phyloP scores from a whole-genome alignment of 805 yeast species.

The Metschnikowia bowlesiae region DNA sequence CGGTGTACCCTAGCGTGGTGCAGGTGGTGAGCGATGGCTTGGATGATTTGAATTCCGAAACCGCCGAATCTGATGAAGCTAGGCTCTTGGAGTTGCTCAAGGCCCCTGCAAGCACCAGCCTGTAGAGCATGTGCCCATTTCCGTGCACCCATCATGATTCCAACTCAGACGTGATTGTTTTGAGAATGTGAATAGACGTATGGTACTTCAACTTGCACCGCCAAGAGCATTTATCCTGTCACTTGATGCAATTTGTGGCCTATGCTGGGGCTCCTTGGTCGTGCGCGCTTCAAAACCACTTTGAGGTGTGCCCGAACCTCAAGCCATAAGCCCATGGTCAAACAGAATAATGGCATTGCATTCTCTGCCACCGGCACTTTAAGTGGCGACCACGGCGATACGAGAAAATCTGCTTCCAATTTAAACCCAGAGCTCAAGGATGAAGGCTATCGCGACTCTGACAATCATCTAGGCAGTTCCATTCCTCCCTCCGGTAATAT shows the following conservation, averaged over 20 bases:
- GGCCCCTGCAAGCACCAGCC: not conserved
- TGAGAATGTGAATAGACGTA: no score
- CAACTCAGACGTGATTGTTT: not conserved
- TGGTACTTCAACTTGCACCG: no score
- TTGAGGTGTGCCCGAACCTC: not conserved
- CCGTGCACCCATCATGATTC: not conserved
- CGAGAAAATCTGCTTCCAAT: conserved; percentile 4
- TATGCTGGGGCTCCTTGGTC: not conserved
- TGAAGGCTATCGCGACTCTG: conserved; percentile 4
- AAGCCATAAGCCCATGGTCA: not conserved
- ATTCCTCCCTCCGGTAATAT: not conserved
- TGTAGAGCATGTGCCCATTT: no score
- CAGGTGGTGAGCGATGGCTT: conserved; percentile 42
- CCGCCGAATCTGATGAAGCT: conserved; percentile 8
- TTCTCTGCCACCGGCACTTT: not conserved
- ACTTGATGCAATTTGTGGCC: no score
- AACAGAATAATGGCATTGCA: not conserved
- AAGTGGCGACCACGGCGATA: not conserved
- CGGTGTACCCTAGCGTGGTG: conserved; percentile 32
- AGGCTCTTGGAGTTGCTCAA: conserved; percentile 11
- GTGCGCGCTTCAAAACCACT: not conserved
- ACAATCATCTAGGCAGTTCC: not conserved
- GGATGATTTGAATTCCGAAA: conserved; percentile 19
- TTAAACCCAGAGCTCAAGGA: conserved; percentile 15
- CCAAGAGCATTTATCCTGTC: no score